Base-by-base conservation (phyloP, 306 rosid genomes). In the Canavalia gladiata region DNA sequence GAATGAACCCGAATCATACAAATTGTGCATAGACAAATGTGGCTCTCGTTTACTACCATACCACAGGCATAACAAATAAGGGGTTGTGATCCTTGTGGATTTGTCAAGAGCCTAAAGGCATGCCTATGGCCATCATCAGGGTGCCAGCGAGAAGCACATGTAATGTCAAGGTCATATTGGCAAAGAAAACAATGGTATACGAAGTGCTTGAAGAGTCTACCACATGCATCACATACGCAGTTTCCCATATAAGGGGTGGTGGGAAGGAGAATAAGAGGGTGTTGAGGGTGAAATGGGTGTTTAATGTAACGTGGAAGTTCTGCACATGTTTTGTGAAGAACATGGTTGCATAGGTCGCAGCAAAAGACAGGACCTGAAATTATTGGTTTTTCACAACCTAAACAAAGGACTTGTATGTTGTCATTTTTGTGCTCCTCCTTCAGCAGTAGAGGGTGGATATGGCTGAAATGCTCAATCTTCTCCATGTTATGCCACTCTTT, bases 1-100 rank as follows among this genome's bases (percentile, higher is more conserved):
- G 73, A 68, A 68, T 68, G 73, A 68, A 68, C 55, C 73, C 54
- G 43, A 45, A 68, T 68, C 73, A 43, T 54, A 68, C 73, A 68
- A 68, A 68, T 8, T 35, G 39, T 4, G 55, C 73, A 68, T 68
- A 45, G 1, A 25, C 18, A 43, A 43, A 39, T 55, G 4, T 4
- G 18, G 34, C 25, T 34, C 8, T 28, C 18, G 25, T 28, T 9
- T 68, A 7, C 55, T 25, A 43, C 8, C 73, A 43, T 9, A 18
- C 73, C 73, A 45, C 73, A 68, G 28, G 55, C 73, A 68, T 68
- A 68, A 45, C 73, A 68, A 45, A 68, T 34, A 45, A 68, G 28
- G 0, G 55, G 5, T 28, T 68, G 37, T 28, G 39, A n/a, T 18
- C 25, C 25, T 18, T 18, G 25, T 18, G 25, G 25, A 68, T 68